phyloP scores from a whole-genome alignment of 1,284 basidiomycete species.

The Marasmius sp. region DNA sequence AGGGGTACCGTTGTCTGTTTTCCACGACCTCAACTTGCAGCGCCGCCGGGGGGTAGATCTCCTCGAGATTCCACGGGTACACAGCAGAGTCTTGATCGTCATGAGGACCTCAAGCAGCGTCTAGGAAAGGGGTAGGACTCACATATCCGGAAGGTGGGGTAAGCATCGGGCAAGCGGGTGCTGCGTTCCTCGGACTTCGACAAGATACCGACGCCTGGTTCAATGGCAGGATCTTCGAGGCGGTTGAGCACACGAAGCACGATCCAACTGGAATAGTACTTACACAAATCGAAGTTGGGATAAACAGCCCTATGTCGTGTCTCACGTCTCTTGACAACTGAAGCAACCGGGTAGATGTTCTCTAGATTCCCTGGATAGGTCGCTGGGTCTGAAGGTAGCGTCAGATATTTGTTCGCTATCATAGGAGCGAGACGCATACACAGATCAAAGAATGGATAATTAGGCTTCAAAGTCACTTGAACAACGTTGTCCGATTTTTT shows the following conservation, averaged over 20 bases:
- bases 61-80: slow-evolving; percentile 21
- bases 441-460: slow-evolving; percentile 22
- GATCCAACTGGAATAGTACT: background rate
- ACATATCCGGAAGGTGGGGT: slow-evolving; percentile 1
- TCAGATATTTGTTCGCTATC: background rate
- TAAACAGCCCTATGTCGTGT: background rate
- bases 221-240: too few relatives aligned
- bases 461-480: slow-evolving; percentile 4
- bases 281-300: slow-evolving; percentile 1
- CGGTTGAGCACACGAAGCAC: background rate
- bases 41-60: slow-evolving; percentile 3
- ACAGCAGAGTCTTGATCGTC: slow-evolving; percentile 20
- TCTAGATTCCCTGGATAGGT: slow-evolving; percentile 22
- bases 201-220: too few relatives aligned
- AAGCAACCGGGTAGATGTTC: slow-evolving; percentile 1
- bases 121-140: background rate
- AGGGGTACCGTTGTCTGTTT: background rate
- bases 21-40: background rate
- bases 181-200: too few relatives aligned
- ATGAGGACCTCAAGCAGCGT: background rate
- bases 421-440: slow-evolving; percentile 15
- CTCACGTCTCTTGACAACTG: too few relatives aligned
- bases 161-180: background rate
- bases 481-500: background rate
- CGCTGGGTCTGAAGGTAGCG: slow-evolving; percentile 19